Evolutionary conservation across 805 yeast genomes (phyloP).

Genomic region (Lipomyces spencermartinsiae): DNA sequence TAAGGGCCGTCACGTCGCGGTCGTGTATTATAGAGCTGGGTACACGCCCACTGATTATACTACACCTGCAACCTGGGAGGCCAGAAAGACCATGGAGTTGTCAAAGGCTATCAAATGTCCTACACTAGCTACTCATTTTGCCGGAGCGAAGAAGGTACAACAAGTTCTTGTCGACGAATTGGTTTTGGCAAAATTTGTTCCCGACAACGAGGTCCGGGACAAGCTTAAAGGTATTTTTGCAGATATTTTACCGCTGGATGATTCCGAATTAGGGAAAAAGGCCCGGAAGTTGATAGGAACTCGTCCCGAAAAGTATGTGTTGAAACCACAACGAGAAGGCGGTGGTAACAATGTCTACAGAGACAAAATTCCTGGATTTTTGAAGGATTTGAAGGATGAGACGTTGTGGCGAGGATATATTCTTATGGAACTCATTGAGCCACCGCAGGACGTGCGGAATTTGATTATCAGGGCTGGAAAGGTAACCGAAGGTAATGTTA

Average conservation of each 20-base stretch:
- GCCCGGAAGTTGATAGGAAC: slow-evolving; percentile 36
- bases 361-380: slow-evolving; percentile 78
- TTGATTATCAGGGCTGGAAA: slow-evolving; percentile 72
- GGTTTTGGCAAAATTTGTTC: slow-evolving; percentile 56
- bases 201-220: slow-evolving; percentile 41
- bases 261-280: slow-evolving; percentile 45
- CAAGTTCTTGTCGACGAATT: slow-evolving; percentile 73
- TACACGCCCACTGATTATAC: slow-evolving; percentile 85
- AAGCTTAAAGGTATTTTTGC: slow-evolving; percentile 70
- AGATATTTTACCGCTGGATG: slow-evolving; percentile 82
- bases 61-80: slow-evolving; percentile 72
- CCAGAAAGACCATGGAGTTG: slow-evolving; percentile 73
- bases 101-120: slow-evolving; percentile 91
- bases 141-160: slow-evolving; percentile 94
- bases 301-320: slow-evolving; percentile 71
- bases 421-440: slow-evolving; percentile 89
- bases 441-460: slow-evolving; percentile 67
- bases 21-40: slow-evolving; percentile 89
- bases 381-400: slow-evolving; percentile 61
- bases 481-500: slow-evolving; percentile 70
- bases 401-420: slow-evolving; percentile 87
- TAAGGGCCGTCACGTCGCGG: slow-evolving; percentile 71
- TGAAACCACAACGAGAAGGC: slow-evolving; percentile 98
- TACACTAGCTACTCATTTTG: slow-evolving; percentile 80
- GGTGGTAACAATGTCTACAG: slow-evolving; percentile 96